Evolutionary conservation across 805 yeast species (phyloP), one percentile per base, ranked within the genome.

Genomic region (Metschnikowia shivogae): DNA sequence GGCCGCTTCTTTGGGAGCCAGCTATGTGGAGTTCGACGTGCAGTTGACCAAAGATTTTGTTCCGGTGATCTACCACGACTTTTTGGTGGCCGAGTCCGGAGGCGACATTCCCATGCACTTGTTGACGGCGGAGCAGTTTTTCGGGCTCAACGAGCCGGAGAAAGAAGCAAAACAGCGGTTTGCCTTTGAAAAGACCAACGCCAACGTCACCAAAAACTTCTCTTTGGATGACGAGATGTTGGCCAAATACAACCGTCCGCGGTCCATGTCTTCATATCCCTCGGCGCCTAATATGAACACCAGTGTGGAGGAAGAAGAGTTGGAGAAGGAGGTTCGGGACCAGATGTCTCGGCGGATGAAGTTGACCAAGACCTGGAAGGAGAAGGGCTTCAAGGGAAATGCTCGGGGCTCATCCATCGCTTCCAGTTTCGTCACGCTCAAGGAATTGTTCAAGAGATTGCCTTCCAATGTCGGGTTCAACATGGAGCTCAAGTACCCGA

Each of bases 91-190:
- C 2, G 98, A 92, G 59, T 82, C 96, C 5, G 98, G 98, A 13
- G 89, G 87, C 41, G 98, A 92, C 67, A 84, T 90, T 40, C 97
- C 98, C 3, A 90, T 92, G 97, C 96, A 90, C 65, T 81, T 84
- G 26, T 70, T 92, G 58, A 90, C 98, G 0, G 72, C 82, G 20
- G 97, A 92, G 61, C 98, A 92, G 63, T 92, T 92, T 55, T 67
- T 87, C 59, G 78, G 80, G 26, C 73, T 78, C 50, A 76, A 70
- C 49, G 69, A 68, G 30, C 49, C 42, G 13, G 50, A 49, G 14
- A 48, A 60, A 8, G 36, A 41, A 31, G 36, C 42, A 6, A 47
- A 45, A 42, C 41, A 44, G 26, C 48, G 43, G 39, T 47, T 41
- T 19, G 12, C 42, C 10, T 50, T 39, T 33, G 53, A 49, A 26